Evolutionary conservation across 208 protist species (phyloP).

Genomic region (Trypanosoma avium): DNA sequence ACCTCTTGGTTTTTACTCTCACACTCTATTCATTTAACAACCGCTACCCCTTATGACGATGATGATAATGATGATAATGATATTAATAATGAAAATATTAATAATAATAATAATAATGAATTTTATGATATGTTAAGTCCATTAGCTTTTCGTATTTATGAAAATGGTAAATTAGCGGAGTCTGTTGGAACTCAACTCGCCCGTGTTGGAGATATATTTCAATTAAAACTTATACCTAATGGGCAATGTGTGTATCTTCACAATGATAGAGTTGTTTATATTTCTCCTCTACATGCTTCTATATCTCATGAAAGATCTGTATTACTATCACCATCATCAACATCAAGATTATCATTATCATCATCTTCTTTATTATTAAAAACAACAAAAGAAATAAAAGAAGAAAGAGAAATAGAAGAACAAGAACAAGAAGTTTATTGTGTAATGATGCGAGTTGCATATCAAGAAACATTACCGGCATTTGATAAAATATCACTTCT

Average conservation of each 20-base stretch:
- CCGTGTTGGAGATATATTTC: constrained; percentile 1
- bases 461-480: constrained; percentile 3
- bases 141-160: constrained; percentile 2
- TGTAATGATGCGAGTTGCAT: constrained; percentile 2
- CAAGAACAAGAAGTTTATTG: not conserved
- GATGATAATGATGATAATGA: not conserved
- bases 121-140: not conserved
- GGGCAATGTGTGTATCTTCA: constrained; percentile 9
- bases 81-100: not conserved
- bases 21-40: constrained; percentile 4
- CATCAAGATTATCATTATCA: no score
- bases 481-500: not conserved
- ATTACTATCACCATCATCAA: no score
- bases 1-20: not conserved
- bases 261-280: not conserved
- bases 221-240: not conserved
- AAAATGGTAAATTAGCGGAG: not conserved
- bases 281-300: not conserved
- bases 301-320: no score
- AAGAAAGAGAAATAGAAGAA: no score
- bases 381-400: no score
- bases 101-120: not conserved
- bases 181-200: not conserved
- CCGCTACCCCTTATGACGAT: no score
- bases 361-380: no score